A percentile compares a stretch with the other conserved stretches of the same genome.
These are phyloP conservation scores for Artemisia tridentata DNA, from an alignment of 129 eudicot genomes.

Conservation along the genomic window DNA sequence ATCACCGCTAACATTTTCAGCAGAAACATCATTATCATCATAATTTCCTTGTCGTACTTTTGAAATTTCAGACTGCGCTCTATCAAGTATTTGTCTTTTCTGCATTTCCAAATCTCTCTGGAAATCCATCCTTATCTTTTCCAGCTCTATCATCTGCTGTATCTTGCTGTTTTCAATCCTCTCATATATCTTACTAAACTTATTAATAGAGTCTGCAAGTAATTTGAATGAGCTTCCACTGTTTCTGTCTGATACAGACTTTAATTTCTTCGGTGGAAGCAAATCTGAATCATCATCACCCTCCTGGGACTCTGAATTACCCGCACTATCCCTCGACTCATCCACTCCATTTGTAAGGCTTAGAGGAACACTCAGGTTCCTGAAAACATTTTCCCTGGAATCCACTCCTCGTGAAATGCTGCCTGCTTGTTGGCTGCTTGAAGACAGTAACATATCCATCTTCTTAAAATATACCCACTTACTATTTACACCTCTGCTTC, in stretches of 20 bases:
- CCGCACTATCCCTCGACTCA: no score
- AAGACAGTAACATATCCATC: slow-evolving; percentile 64
- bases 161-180: slow-evolving; percentile 65
- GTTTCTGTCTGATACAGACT: not conserved
- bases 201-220: slow-evolving; percentile 74
- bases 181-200: slow-evolving; percentile 65
- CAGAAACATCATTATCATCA: slow-evolving; percentile 53
- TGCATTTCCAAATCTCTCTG: slow-evolving; percentile 69
- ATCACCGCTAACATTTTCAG: slow-evolving; percentile 51
- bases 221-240: slow-evolving; percentile 43
- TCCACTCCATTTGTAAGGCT: no score
- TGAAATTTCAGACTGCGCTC: slow-evolving; percentile 65
- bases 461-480: slow-evolving; percentile 81
- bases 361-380: slow-evolving; percentile 16
- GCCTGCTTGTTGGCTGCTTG: slow-evolving; percentile 36
- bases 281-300: no score
- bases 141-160: slow-evolving; percentile 69
- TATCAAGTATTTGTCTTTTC: slow-evolving; percentile 74
- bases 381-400: slow-evolving; percentile 40
- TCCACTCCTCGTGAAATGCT: slow-evolving; percentile 27
- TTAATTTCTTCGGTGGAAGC: no score
- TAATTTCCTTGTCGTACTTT: slow-evolving; percentile 54
- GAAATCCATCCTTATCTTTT: slow-evolving; percentile 75
- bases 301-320: no score
- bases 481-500: slow-evolving; percentile 24